Percentiles rank a stretch among this genome's conserved stretches.
phyloP scores from a whole-genome alignment of 1,284 basidiomycete genomes.

The Melampsora larici-populina region DNA sequence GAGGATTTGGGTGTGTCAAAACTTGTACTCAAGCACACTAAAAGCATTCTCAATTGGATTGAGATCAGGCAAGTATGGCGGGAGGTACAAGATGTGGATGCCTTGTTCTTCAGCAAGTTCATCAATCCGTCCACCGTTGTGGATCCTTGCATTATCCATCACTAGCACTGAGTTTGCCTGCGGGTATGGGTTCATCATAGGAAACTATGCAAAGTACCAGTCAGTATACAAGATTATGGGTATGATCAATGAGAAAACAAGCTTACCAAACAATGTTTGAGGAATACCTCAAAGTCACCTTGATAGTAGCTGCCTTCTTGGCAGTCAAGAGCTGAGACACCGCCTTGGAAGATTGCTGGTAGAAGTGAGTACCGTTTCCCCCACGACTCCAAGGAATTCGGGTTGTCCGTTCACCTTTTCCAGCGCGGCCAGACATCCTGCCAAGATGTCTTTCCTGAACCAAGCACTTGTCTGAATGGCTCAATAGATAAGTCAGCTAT shows the following conservation, averaged over 20 bases:
- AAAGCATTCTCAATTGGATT: too few species aligned
- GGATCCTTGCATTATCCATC: too few species aligned
- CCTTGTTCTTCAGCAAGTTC: not conserved
- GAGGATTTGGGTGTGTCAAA: not conserved
- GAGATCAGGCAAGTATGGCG: slow-evolving; percentile 11
- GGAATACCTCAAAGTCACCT: not conserved
- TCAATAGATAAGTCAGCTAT: too few species aligned
- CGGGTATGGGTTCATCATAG: not conserved
- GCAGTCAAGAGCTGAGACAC: not conserved
- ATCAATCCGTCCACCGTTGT: too few species aligned
- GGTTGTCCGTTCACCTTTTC: not conserved
- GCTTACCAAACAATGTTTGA: slow-evolving; percentile 1
- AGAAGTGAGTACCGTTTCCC: not conserved
- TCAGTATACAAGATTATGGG: too few species aligned
- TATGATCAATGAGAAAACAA: not conserved
- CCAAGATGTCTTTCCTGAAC: too few species aligned
- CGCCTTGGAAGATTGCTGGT: not conserved
- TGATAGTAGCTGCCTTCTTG: not conserved
- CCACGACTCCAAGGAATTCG: not conserved
- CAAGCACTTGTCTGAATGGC: too few species aligned
- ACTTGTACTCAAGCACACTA: not conserved
- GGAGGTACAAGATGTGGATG: not conserved
- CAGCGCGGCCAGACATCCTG: not conserved
- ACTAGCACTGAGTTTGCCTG: not conserved
- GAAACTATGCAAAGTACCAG: not conserved